These are phyloP conservation scores for Aureobasidium vineae DNA, from an alignment of 2,329 filamentous ascomycete species.

Conservation along the genomic window DNA sequence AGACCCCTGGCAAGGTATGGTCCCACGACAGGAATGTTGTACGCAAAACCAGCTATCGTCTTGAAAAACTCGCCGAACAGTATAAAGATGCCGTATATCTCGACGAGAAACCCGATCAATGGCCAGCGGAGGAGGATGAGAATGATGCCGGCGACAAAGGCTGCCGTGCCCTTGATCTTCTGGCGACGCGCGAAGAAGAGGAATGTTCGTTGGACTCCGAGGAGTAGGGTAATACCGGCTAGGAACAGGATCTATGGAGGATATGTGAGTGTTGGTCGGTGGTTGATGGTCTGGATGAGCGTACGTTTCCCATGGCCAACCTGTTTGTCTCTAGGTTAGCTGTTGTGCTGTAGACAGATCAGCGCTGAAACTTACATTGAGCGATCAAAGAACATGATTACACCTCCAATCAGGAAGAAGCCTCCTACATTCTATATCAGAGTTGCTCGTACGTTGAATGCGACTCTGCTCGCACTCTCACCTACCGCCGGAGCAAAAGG, in stretches of 20 bases:
- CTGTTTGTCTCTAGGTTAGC: slow-evolving; percentile 46
- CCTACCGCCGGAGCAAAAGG: slow-evolving; percentile 96
- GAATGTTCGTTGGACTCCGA: slow-evolving; percentile 85
- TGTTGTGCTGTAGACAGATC: slow-evolving; percentile 29
- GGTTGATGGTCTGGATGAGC: slow-evolving; percentile 15
- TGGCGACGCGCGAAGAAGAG: slow-evolving; percentile 92
- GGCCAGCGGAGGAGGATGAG: slow-evolving; percentile 91
- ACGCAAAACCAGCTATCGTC: slow-evolving; percentile 84
- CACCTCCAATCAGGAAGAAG: slow-evolving; percentile 90
- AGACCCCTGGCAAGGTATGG: slow-evolving; percentile 76
- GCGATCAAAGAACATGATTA: slow-evolving; percentile 96
- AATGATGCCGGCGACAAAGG: slow-evolving; percentile 77
- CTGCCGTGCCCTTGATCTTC: slow-evolving; percentile 86
- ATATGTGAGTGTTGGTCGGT: background rate
- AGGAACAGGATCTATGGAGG: slow-evolving; percentile 83
- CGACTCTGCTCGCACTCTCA: slow-evolving; percentile 38
- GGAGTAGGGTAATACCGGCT: slow-evolving; percentile 92
- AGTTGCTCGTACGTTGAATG: slow-evolving; percentile 31
- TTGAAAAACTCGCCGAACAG: slow-evolving; percentile 96
- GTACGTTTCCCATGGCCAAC: slow-evolving; percentile 88
- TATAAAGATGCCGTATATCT: slow-evolving; percentile 88
- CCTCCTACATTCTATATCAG: slow-evolving; percentile 55
- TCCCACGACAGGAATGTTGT: slow-evolving; percentile 79
- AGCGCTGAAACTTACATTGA: slow-evolving; percentile 66
- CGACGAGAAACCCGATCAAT: slow-evolving; percentile 82